Conservation (phyloP, 1,284 basidiomycete genomes). For the Heterobasidion irregulare region DNA sequence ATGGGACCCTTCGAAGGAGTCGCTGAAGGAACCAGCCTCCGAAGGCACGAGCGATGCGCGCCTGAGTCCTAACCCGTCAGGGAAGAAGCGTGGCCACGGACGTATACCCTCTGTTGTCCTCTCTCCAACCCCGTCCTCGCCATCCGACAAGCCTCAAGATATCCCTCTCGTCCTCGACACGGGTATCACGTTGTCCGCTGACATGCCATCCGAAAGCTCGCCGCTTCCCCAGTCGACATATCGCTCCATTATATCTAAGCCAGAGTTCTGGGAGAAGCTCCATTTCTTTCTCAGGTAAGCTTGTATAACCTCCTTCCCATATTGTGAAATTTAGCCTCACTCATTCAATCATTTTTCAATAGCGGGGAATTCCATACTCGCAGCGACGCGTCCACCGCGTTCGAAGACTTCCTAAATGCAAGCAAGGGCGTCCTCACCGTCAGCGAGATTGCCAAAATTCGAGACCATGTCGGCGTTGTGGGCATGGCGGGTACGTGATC, state of each 20-base stretch:
- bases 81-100: conserved; percentile 30
- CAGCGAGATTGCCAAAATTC: conserved; percentile 71
- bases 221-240: conserved; percentile 38
- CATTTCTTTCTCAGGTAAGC: conserved; percentile 56
- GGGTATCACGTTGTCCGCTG: conserved; percentile 32
- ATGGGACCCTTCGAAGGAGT: conserved; percentile 48
- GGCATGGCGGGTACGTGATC: conserved; percentile 71
- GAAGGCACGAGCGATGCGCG: neutral
- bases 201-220: conserved; percentile 29
- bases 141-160: conserved; percentile 43
- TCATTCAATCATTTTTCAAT: neutral
- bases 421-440: conserved; percentile 63
- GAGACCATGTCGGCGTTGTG: conserved; percentile 64
- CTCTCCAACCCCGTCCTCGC: conserved; percentile 58
- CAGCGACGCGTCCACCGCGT: conserved; percentile 50
- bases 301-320: neutral
- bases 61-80: conserved; percentile 17
- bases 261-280: conserved; percentile 71
- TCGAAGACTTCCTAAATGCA: conserved; percentile 69
- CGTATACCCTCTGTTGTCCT: conserved; percentile 70
- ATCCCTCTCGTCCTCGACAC: conserved; percentile 61
- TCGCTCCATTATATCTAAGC: conserved; percentile 60
- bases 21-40: conserved; percentile 7
- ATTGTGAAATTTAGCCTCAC: neutral
- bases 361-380: conserved; percentile 50